These are phyloP conservation scores for Pisolithus sp. DNA, from an alignment of 768 basidiomycete species.

Conservation along the genomic window DNA sequence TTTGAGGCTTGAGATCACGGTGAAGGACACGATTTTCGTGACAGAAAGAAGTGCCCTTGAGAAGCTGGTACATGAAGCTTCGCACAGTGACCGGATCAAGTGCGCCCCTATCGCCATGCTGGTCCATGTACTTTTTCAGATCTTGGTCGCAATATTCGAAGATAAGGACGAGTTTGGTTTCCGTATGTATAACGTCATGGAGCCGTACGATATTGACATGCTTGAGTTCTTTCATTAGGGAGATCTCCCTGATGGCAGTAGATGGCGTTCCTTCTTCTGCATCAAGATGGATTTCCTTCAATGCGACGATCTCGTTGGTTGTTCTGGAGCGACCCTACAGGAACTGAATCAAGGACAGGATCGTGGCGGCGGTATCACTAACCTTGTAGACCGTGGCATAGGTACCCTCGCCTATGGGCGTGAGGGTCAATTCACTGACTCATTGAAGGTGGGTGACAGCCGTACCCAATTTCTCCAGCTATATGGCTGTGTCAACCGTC, in stretches of 20 bases:
- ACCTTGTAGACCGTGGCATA: slow-evolving; percentile 99
- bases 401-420: slow-evolving; percentile 69
- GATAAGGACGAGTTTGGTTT: slow-evolving; percentile 95
- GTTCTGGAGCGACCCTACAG: slow-evolving; percentile 85
- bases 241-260: slow-evolving; percentile 98
- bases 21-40: slow-evolving; percentile 98
- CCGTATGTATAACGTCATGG: slow-evolving; percentile 98
- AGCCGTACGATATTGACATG: slow-evolving; percentile 98
- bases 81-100: slow-evolving; percentile 83
- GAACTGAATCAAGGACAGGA: slow-evolving; percentile 1
- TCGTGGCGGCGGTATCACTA: slow-evolving; percentile 5
- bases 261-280: slow-evolving; percentile 98
- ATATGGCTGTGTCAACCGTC: slow-evolving; percentile 8
- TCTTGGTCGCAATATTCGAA: slow-evolving; percentile 99
- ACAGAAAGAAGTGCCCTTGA: slow-evolving; percentile 96
- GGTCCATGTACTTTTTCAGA: slow-evolving; percentile 99
- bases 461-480: slow-evolving; percentile 85
- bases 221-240: slow-evolving; percentile 98
- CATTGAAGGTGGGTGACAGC: neutral
- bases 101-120: slow-evolving; percentile 92
- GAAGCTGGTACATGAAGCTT: slow-evolving; percentile 96
- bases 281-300: slow-evolving; percentile 99
- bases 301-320: slow-evolving; percentile 96
- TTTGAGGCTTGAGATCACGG: slow-evolving; percentile 97
- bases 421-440: slow-evolving; percentile 5